Base-by-base conservation (phyloP, 2,329 filamentous ascomycete species). In the Hirsutella rhossiliensis region DNA sequence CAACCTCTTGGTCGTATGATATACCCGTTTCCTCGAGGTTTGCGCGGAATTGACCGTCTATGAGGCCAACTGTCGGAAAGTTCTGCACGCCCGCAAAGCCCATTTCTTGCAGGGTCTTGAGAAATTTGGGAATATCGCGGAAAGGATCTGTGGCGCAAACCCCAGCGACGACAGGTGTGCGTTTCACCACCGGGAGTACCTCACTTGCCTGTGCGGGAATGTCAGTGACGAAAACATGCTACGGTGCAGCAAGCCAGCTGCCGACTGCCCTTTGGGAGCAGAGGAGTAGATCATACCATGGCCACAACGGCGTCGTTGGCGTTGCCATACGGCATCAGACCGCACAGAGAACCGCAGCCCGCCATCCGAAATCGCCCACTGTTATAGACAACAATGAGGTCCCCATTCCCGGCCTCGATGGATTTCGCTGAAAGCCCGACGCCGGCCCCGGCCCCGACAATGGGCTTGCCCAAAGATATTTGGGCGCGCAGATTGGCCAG, bases 331-430 rank as follows among this genome's bases (percentile, higher is more conserved):
- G 81, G 80, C 78, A 84, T 82, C 41, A 84, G 60, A 0, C 82
- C 82, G 0, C 82, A 80, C 11, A 85, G 61, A 1, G 79, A 84
- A 0, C 82, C 82, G 37, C 77, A 67, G 0, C 82, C 82, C 0
- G 80, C 81, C 82, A 87, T 86, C 11, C 82, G 76, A 56, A 81
- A 86, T 4, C 81, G 73, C 0, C 82, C 82, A 32, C 76, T 80
- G 59, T 85, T 85, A 66, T 85, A 85, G 52, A 85, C 73, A 48
- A 84, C 77, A 54, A 86, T 83, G 37, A 86, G 64, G 53, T 85
- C 80, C 13, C 73, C 77, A 47, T 80, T 79, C 32, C 81, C 82
- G 39, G 71, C 70, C 58, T 86, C 82, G 50, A 84, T 73, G 53
- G 75, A 82, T 53, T 86, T 86, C 47, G 82, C 81, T 2, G 79